Conservation (phyloP, 2,329 filamentous ascomycete species). For the Beauveria bassiana region DNA sequence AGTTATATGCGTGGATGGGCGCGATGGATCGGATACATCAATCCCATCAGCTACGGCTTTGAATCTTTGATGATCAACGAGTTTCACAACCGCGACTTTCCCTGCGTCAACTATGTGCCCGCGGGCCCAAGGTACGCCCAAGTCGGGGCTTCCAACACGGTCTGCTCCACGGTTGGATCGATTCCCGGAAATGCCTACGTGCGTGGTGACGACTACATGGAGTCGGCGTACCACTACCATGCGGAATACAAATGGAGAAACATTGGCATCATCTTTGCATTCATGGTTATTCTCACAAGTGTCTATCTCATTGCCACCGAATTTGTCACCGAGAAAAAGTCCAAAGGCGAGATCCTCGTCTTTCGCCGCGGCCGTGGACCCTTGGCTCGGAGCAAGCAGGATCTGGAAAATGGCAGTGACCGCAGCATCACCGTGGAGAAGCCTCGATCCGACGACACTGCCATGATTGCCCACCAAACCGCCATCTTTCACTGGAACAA, state of each 20-base stretch:
- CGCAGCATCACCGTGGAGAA: no score
- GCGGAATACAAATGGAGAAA: neutral
- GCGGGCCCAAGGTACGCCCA: conserved; percentile 54
- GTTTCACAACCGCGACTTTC: conserved; percentile 61
- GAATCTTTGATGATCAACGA: conserved; percentile 80
- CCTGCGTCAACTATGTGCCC: conserved; percentile 61
- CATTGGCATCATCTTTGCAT: neutral
- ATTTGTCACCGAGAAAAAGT: conserved; percentile 59
- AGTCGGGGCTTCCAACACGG: no score
- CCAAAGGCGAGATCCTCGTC: conserved; percentile 36
- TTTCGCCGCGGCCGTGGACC: no score
- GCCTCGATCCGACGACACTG: no score
- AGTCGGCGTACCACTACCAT: neutral
- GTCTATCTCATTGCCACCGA: conserved; percentile 75
- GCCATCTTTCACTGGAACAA: no score
- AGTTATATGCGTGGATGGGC: no score
- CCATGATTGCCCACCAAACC: no score
- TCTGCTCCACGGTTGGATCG: no score
- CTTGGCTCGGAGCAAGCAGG: no score
- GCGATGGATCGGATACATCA: conserved; percentile 49
- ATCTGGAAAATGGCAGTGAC: no score
- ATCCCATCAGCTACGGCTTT: conserved; percentile 67
- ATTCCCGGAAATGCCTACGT: conserved; percentile 50
- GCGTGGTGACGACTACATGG: conserved; percentile 65
- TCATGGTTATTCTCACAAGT: conserved; percentile 41